Evolutionary conservation across 2,329 filamentous ascomycete genomes (phyloP).

Genomic region (Calonectria honghensis): DNA sequence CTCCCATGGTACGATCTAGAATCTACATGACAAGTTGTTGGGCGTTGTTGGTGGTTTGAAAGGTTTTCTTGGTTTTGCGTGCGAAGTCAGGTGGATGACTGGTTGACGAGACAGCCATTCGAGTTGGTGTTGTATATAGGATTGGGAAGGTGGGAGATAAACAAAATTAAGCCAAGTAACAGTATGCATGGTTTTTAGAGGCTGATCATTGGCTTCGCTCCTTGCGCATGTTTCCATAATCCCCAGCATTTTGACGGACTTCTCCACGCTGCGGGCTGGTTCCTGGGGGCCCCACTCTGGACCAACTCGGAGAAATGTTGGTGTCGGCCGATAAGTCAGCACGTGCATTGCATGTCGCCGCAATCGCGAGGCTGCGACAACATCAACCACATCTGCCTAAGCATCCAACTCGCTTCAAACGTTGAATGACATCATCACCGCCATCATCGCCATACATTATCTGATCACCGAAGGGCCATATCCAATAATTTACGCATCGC

Average conservation of each 20-base stretch:
- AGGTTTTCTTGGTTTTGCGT: not conserved
- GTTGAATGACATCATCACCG: slow-evolving; percentile 35
- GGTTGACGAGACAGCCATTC: not conserved
- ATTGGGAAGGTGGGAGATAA: not conserved
- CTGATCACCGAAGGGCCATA: not conserved
- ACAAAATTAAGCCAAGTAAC: not conserved
- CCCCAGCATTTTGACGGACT: not conserved
- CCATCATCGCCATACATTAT: slow-evolving; percentile 10
- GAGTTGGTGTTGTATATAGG: not conserved
- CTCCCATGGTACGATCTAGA: not conserved
- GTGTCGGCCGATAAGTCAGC: slow-evolving; percentile 45
- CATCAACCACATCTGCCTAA: slow-evolving; percentile 46
- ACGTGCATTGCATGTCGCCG: slow-evolving; percentile 50
- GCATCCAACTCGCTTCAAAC: slow-evolving; percentile 37
- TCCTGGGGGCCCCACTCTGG: slow-evolving; percentile 17
- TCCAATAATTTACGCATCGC: not conserved
- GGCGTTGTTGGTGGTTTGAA: slow-evolving; percentile 27
- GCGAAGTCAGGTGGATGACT: not conserved
- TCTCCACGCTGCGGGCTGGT: not conserved
- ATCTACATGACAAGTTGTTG: slow-evolving; percentile 15
- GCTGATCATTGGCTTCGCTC: not conserved
- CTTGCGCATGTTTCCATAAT: not conserved
- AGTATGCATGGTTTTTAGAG: not conserved
- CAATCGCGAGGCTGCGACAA: slow-evolving; percentile 45
- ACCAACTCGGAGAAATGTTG: slow-evolving; percentile 48